Percentiles rank a stretch among this genome's conserved stretches.
These are phyloP conservation scores for Lactarius hatsudake DNA, from an alignment of 768 basidiomycete genomes.

Conservation along the genomic window DNA sequence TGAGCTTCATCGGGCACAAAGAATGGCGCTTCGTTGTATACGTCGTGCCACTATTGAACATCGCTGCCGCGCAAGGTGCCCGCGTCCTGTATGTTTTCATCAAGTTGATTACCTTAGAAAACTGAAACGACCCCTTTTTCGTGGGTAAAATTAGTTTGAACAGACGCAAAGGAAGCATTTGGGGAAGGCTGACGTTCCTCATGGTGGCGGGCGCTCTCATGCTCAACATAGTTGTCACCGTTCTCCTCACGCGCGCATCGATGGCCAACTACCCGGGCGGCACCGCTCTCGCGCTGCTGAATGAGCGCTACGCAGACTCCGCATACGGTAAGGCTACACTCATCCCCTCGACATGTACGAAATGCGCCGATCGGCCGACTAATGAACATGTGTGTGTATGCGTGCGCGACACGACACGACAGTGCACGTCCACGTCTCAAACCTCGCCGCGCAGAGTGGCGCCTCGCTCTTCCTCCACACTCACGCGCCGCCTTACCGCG, in stretches of 20 bases:
- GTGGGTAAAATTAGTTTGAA: conserved; percentile 40
- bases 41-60: conserved; percentile 74
- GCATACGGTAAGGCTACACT: conserved; percentile 32
- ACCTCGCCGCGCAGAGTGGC: conserved; percentile 86
- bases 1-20: conserved; percentile 86
- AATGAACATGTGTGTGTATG: conserved; percentile 5
- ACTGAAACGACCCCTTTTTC: not conserved
- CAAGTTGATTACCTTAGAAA: not conserved
- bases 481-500: conserved; percentile 53
- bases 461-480: conserved; percentile 84
- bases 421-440: conserved; percentile 76
- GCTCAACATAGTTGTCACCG: conserved; percentile 53
- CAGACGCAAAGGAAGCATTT: conserved; percentile 45
- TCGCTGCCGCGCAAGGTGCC: conserved; percentile 69
- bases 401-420: not conserved
- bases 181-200: conserved; percentile 48
- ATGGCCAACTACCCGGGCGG: conserved; percentile 89
- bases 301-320: conserved; percentile 44
- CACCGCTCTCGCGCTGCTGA: conserved; percentile 59
- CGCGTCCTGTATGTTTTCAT: conserved; percentile 54
- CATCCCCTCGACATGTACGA: not conserved
- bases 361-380: conserved; percentile 3
- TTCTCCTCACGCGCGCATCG: conserved; percentile 56
- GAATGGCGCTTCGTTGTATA: conserved; percentile 98
- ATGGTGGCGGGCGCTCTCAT: conserved; percentile 46